phyloP scores from a whole-genome alignment of 306 rosid species.

The Medicago arabica region DNA sequence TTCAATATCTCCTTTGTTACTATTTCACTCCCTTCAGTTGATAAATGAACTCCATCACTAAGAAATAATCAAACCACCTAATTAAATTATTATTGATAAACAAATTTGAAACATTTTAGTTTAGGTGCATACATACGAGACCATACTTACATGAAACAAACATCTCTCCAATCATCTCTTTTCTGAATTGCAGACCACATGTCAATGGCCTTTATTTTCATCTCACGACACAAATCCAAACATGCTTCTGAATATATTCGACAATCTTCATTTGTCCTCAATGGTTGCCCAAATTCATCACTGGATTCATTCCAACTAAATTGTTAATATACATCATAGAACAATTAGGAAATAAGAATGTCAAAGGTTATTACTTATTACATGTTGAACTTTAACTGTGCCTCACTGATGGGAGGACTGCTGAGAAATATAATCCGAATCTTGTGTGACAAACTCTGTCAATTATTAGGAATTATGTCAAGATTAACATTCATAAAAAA shows the following conservation, averaged over 20 bases:
- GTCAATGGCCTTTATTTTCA: constrained; percentile 63
- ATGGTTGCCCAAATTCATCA: not conserved
- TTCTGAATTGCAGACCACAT: constrained; percentile 61
- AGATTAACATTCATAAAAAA: not conserved
- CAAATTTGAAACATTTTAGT: not conserved
- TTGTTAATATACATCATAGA: not conserved
- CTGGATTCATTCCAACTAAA: constrained; percentile 39
- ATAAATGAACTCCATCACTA: constrained; percentile 77
- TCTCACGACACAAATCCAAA: constrained; percentile 57
- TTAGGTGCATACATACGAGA: not conserved
- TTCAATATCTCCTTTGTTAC: constrained; percentile 59
- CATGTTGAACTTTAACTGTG: constrained; percentile 49
- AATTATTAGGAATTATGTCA: constrained; percentile 35
- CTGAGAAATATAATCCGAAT: constrained; percentile 69
- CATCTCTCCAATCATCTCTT: constrained; percentile 57
- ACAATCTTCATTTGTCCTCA: constrained; percentile 51
- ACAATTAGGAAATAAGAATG: not conserved
- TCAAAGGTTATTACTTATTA: not conserved
- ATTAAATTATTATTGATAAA: not conserved
- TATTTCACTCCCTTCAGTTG: constrained; percentile 64
- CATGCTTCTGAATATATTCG: constrained; percentile 71
- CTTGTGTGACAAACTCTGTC: constrained; percentile 64
- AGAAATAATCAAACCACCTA: constrained; percentile 8
- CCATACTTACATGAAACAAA: constrained; percentile 62
- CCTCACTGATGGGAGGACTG: constrained; percentile 65